Evolutionary conservation across 306 rosid species (phyloP), one percentile per base, ranked within the genome.

Genomic region (Leucaena leucocephala): DNA sequence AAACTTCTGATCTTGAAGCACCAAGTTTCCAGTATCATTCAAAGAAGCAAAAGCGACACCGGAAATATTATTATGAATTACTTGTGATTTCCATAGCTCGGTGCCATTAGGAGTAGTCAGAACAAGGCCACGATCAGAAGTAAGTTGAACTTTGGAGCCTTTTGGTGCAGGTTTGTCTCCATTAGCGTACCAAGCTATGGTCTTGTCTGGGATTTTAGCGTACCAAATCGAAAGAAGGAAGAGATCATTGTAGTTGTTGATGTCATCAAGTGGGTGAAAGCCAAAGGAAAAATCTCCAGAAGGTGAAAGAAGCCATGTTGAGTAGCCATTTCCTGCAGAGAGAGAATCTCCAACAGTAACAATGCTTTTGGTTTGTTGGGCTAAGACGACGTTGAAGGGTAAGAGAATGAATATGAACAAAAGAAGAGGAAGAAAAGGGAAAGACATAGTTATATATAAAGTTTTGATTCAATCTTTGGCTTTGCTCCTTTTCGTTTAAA

Each of bases 161-260:
- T 17, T 34, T 0, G 72, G 81, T 0, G 59, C 81, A 2, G 84
- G 80, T 0, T 38, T 68, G 1, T 68, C 49, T 6, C 44, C 50
- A 44, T 69, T 81, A 1, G 84, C 84, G 15, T 57, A 82, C 90
- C 90, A 87, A 5, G 79, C 83, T 17, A 82, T 35, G 38, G 81
- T 82, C 36, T 33, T 70, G 10, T 77, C 58, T 4, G 49, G 77
- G 6, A 87, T n/a, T 1, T 49, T 80, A 38, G 66, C 15, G 61
- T 39, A 87, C 85, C 90, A 87, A 6, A 80, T 87, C 39, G 83
- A 66, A 17, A 81, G 83, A 14, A 80, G 68, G 83, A 77, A 80
- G 57, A 50, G 57, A 52, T 22, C 10, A 50, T 46, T 68, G 3
- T 35, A 69, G 10, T 33, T 4, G 48, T 1, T 50, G 1, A 27